Conservation (phyloP, 2,329 filamentous ascomycete species). For the Arthrobotrys conoides region DNA sequence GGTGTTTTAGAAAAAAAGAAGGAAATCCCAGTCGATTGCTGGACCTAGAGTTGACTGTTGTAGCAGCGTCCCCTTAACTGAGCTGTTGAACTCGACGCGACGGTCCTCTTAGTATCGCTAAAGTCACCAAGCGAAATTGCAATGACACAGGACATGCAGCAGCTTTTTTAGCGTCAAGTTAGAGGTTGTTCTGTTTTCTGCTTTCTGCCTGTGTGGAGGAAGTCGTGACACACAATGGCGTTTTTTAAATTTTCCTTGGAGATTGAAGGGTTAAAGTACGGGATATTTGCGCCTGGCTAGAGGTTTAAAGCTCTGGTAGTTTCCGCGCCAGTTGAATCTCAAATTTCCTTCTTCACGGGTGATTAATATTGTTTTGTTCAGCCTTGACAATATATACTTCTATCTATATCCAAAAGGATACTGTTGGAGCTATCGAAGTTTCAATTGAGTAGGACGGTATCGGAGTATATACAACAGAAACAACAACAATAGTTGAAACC, state of each 20-base stretch:
- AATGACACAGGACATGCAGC: conserved; percentile 24
- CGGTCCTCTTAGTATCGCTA: too few species aligned
- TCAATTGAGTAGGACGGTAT: too few species aligned
- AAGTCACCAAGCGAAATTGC: conserved; percentile 35
- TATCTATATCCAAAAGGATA: too few species aligned
- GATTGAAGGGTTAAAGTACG: conserved; percentile 13
- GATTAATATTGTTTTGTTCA: neutral
- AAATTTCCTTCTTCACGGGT: neutral
- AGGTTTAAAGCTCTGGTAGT: neutral
- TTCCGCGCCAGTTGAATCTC: neutral
- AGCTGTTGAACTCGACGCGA: conserved; percentile 18
- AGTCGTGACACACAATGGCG: conserved; percentile 29
- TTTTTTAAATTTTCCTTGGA: conserved; percentile 14
- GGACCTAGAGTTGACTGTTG: conserved; percentile 15
- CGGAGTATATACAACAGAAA: neutral
- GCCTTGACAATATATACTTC: too few species aligned
- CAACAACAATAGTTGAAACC: neutral
- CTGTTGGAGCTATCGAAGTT: too few species aligned
- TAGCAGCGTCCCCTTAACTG: conserved; percentile 19
- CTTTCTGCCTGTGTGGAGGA: too few species aligned
- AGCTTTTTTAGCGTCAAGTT: conserved; percentile 4
- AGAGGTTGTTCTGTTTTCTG: conserved; percentile 4
- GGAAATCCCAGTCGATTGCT: conserved; percentile 5
- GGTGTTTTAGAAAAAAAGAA: conserved; percentile 37
- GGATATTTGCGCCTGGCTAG: neutral